A percentile compares a stretch with the other conserved stretches of the same genome.
Evolutionary conservation across 371 early-diverging fungal species (phyloP).

Genomic region (Mortierella sp.): DNA sequence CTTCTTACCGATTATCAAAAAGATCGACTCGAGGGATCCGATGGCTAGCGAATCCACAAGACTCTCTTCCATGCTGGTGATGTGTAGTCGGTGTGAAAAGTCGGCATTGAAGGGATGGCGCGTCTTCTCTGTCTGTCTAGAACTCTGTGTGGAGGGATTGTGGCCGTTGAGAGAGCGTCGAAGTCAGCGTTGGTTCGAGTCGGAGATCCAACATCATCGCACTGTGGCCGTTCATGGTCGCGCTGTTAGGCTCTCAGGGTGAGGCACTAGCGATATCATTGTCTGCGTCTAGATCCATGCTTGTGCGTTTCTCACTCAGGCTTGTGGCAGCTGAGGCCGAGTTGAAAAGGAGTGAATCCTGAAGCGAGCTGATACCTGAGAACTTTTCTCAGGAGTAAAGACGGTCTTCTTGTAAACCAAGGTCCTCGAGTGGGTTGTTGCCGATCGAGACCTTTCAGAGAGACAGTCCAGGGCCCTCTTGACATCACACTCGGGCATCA

Average conservation of each 20-base stretch:
- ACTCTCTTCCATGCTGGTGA: slow-evolving; percentile 46
- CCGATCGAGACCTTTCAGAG: slow-evolving; percentile 18
- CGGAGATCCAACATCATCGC: too few relatives aligned
- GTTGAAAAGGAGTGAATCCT: slow-evolving; percentile 35
- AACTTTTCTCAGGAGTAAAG: slow-evolving; percentile 22
- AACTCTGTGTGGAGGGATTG: not conserved
- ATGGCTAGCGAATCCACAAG: slow-evolving; percentile 27
- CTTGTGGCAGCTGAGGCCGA: too few relatives aligned
- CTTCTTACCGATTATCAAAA: too few relatives aligned
- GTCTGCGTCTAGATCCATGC: too few relatives aligned
- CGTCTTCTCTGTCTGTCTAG: not conserved
- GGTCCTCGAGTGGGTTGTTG: slow-evolving; percentile 38
- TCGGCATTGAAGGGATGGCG: slow-evolving; percentile 22
- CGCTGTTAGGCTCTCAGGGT: too few relatives aligned
- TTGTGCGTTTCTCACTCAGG: too few relatives aligned
- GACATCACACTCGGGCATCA: slow-evolving; percentile 36
- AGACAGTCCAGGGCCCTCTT: slow-evolving; percentile 23
- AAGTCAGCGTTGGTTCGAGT: too few relatives aligned
- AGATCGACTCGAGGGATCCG: slow-evolving; percentile 9
- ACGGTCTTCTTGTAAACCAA: slow-evolving; percentile 17
- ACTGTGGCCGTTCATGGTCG: too few relatives aligned
- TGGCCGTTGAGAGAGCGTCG: not conserved
- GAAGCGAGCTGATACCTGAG: slow-evolving; percentile 22
- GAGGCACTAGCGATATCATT: too few relatives aligned
- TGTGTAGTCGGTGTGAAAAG: slow-evolving; percentile 32